Evolutionary conservation across 257 asterid genomes (phyloP).

Genomic region (Thymus quinquecostatus): DNA sequence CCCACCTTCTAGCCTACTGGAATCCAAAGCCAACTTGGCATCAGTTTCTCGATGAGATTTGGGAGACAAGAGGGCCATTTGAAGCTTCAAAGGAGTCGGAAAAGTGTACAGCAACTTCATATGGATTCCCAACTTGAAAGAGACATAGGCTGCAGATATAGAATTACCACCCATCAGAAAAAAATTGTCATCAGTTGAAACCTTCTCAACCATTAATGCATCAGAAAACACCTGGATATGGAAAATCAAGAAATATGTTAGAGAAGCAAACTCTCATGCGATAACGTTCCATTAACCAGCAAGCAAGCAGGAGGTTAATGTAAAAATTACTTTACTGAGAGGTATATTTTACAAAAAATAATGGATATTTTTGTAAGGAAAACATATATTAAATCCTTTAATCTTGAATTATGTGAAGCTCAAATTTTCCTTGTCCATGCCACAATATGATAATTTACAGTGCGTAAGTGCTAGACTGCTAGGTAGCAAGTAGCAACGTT

Average conservation of each 20-base stretch:
- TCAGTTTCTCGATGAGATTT: conserved; percentile 36
- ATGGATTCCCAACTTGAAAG: conserved; percentile 78
- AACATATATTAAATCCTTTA: not conserved
- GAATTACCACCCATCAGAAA: conserved; percentile 91
- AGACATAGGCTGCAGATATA: conserved; percentile 78
- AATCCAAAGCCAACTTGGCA: conserved; percentile 37
- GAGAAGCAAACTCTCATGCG: conserved; percentile 22
- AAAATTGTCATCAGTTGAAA: conserved; percentile 68
- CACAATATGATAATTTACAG: conserved; percentile 2
- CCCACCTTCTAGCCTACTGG: conserved; percentile 33
- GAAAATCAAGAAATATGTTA: conserved; percentile 29
- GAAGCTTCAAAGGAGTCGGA: conserved; percentile 79
- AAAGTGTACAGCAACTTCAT: conserved; percentile 74
- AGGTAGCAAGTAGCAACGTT: not conserved
- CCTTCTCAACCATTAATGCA: conserved; percentile 67
- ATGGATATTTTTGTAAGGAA: conserved; percentile 5
- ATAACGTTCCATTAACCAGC: not conserved
- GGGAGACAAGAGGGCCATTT: conserved; percentile 57
- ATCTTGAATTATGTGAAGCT: conserved; percentile 8
- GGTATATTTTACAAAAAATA: not conserved
- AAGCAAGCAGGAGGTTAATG: conserved; percentile 19
- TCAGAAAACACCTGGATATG: conserved; percentile 71
- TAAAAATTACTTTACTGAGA: not conserved
- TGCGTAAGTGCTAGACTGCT: not conserved
- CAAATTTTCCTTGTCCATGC: not conserved